Evolutionary conservation across 1,284 basidiomycete genomes (phyloP).

Genomic region (Ceratobasidium papillatum): DNA sequence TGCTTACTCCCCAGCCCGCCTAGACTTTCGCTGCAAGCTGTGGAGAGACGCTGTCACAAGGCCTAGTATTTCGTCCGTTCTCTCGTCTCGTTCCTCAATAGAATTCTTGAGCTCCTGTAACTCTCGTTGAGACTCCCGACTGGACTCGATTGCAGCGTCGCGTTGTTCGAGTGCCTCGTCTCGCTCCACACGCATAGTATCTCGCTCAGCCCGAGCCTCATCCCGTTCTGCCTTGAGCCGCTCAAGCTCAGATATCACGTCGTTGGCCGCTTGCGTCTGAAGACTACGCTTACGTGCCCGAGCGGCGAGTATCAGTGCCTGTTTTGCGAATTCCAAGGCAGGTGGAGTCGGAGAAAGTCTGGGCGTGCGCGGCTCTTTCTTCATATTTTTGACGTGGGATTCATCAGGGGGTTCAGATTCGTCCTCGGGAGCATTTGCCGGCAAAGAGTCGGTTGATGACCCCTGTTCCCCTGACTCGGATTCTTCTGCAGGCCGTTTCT

Average conservation of each 20-base stretch:
- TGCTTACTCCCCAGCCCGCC: not conserved
- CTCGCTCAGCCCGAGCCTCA: constrained; percentile 23
- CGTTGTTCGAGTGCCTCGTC: constrained; percentile 1
- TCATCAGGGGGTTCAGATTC: not conserved
- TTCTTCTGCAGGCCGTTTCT: not conserved
- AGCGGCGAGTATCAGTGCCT: not conserved
- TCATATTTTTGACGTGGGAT: not conserved
- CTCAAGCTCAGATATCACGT: constrained; percentile 17
- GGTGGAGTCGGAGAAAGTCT: constrained; percentile 8
- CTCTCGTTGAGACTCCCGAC: not conserved
- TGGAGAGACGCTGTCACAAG: constrained; percentile 25
- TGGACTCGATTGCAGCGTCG: constrained; percentile 10
- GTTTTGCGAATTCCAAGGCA: constrained; percentile 11
- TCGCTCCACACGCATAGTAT: not conserved
- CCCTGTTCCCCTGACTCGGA: not conserved
- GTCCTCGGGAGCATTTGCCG: constrained; percentile 7
- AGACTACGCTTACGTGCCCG: not conserved
- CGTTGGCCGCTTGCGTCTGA: not conserved
- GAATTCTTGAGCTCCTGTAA: constrained; percentile 6
- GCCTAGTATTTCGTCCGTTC: not conserved
- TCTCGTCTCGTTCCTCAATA: constrained; percentile 6
- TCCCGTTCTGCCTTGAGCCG: constrained; percentile 10
- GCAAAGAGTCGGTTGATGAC: constrained; percentile 7
- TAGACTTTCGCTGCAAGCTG: constrained; percentile 14
- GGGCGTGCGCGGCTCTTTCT: constrained; percentile 13